A percentile compares a stretch with the other conserved stretches of the same genome.
Evolutionary conservation across 495 filamentous ascomycete species (phyloP).

Genomic region (Penicillium cinerascens): DNA sequence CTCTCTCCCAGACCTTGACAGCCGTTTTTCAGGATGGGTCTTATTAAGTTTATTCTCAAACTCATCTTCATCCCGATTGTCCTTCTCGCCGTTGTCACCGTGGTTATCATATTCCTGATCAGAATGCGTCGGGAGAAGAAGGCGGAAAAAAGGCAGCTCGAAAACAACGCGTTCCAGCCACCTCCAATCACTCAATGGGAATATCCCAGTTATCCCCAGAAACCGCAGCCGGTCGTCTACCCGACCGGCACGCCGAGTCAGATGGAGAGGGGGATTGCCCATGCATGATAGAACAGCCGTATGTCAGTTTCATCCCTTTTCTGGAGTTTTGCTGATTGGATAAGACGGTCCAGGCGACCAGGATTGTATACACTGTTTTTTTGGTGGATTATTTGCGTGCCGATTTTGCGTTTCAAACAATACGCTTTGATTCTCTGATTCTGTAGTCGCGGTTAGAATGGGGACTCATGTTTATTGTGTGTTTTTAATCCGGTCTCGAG

Average conservation of each 20-base stretch:
- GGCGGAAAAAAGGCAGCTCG: slow-evolving; percentile 4
- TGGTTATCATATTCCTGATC: slow-evolving; percentile 7
- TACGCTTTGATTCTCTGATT: too few relatives aligned
- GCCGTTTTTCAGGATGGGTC: slow-evolving; percentile 33
- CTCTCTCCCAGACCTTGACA: not conserved
- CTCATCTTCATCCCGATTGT: slow-evolving; percentile 28
- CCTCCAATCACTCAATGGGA: slow-evolving; percentile 17
- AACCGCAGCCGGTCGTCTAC: slow-evolving; percentile 9
- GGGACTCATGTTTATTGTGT: too few relatives aligned
- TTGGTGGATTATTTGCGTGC: too few relatives aligned
- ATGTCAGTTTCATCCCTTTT: too few relatives aligned
- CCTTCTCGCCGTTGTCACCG: slow-evolving; percentile 5
- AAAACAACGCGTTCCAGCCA: slow-evolving; percentile 9
- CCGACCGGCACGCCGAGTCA: not conserved
- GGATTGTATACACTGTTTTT: too few relatives aligned
- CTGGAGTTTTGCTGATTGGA: too few relatives aligned
- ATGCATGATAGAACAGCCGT: not conserved
- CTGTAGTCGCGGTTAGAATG: too few relatives aligned
- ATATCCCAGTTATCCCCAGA: not conserved
- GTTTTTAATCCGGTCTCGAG: too few relatives aligned
- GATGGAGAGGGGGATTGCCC: not conserved
- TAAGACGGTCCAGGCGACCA: too few relatives aligned
- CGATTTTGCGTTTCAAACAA: too few relatives aligned
- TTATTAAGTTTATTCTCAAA: slow-evolving; percentile 59
- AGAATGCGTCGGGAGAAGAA: slow-evolving; percentile 12